Evolutionary conservation across 192 early-diverging fungal species (phyloP), one percentile per base, ranked within the genome.

Genomic region (Coemansia asiatica): DNA sequence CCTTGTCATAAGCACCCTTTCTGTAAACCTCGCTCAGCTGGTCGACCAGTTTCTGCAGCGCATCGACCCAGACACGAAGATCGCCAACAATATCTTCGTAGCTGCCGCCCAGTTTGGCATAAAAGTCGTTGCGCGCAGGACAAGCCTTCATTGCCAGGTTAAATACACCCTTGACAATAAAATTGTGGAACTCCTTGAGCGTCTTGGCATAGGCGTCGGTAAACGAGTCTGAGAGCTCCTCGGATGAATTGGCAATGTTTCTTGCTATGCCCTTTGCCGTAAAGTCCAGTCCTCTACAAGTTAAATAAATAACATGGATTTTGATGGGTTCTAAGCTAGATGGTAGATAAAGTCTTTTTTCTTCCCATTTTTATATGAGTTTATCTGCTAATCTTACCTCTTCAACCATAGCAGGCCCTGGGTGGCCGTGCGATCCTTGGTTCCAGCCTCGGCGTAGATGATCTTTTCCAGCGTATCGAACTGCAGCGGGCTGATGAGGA

Each of bases 341-440:
- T n/a, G n/a, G n/a, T n/a, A n/a, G n/a, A n/a, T n/a, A n/a, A n/a
- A n/a, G n/a, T n/a, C n/a, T 5, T 49, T 49, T 49, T 22, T 22
- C 21, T 49, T 16, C 48, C 18, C 21, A n/a, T n/a, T n/a, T n/a
- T n/a, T n/a, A n/a, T n/a, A n/a, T n/a, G n/a, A n/a, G n/a, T n/a
- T n/a, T n/a, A n/a, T n/a, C n/a, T n/a, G n/a, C n/a, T 16, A 21
- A 4, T 48, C 81, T 60, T 84, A 89, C 88, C 94, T 85, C 68
- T 89, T 94, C 46, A 98, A 86, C 96, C 96, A 98, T 61, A 98
- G 83, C 29, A 98, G 85, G 18, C 92, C 94, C 71, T 95, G 92
- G 22, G 94, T 92, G 51, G 94, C 95, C 12, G 85, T 88, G 69
- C 89, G 85, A 78, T 93, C 91, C 80, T 91, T 91, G 66, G 90